Evolutionary conservation across 768 basidiomycete genomes (phyloP), one percentile per base, ranked within the genome.

Genomic region (Paxillus ammoniavirescens): DNA sequence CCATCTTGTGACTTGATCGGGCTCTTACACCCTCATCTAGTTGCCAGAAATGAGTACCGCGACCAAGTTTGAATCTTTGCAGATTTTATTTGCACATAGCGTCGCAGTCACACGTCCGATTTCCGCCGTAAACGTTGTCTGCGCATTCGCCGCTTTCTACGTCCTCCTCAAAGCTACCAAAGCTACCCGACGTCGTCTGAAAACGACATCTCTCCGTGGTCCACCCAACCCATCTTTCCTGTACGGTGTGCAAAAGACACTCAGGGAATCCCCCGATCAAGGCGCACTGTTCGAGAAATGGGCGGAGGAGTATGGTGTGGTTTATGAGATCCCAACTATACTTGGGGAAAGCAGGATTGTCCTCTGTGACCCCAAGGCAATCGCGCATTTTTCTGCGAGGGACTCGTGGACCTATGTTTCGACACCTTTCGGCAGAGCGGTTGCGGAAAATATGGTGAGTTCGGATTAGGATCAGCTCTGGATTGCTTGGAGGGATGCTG

Each of bases 361-460:
- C 4, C 62, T 81, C 5, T 70, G 72, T 46, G 81, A 81, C 49
- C 76, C 77, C 0, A 81, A 75, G 60, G 82, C 83, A 0, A 65
- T 79, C 18, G 70, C 75, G 0, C 80, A 84, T 55, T 74, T 81
- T 38, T 80, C 74, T 52, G 68, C 76, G 0, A 73, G 66, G 50
- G 83, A 84, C 47, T 78, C 81, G 0, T 79, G 59, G 66, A 64
- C 67, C 0, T 73, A 72, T 23, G 30, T 62, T 12, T 50, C 55
- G 7, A 65, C 61, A 17, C 69, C 57, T 47, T 56, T 57, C 15
- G 59, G 13, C 35, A 47, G 44, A 63, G 57, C 48, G 2, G 2
- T 21, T 21, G 21, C 3, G 21, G 21, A 21, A 21, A 21, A 21
- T 21, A 21, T 21, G 21, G 21, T 21, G 21, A 21, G 21, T 21